A percentile compares a stretch with the other conserved stretches of the same genome.
Evolutionary conservation across 805 yeast species (phyloP).

Genomic region (Yarrowia sp.): DNA sequence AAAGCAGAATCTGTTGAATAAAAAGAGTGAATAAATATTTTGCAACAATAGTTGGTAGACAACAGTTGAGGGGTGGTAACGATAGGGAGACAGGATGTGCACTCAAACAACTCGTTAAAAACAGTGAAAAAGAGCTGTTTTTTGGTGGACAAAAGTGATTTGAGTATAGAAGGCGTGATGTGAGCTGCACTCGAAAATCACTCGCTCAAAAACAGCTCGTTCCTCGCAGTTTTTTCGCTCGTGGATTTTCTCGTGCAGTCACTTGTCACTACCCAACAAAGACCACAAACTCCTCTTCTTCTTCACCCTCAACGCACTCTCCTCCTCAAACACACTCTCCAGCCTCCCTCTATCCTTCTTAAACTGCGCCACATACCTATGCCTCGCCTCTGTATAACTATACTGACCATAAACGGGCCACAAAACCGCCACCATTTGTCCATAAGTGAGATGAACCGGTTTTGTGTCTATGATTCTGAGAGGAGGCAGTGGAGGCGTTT

Average conservation of each 20-base stretch:
- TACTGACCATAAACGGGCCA: neutral
- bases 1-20: no score
- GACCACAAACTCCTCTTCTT: neutral
- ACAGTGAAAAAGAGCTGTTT: no score
- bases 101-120: no score
- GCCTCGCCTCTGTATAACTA: neutral
- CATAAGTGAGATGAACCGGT: neutral
- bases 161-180: no score
- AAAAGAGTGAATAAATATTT: no score
- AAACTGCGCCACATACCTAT: neutral
- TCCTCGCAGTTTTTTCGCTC: neutral
- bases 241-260: neutral
- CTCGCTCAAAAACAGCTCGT: neutral
- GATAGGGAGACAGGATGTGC: no score
- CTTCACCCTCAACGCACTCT: neutral
- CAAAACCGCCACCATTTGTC: neutral
- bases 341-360: neutral
- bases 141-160: no score
- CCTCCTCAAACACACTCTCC: neutral
- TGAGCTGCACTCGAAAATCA: neutral
- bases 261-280: neutral
- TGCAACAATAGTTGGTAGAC: no score
- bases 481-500: neutral
- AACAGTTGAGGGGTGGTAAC: no score
- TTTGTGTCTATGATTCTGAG: neutral